A percentile compares a stretch with the other conserved stretches of the same genome.
These are phyloP conservation scores for Ceratocystis ficicola DNA, from an alignment of 2,329 filamentous ascomycete genomes.

Conservation along the genomic window DNA sequence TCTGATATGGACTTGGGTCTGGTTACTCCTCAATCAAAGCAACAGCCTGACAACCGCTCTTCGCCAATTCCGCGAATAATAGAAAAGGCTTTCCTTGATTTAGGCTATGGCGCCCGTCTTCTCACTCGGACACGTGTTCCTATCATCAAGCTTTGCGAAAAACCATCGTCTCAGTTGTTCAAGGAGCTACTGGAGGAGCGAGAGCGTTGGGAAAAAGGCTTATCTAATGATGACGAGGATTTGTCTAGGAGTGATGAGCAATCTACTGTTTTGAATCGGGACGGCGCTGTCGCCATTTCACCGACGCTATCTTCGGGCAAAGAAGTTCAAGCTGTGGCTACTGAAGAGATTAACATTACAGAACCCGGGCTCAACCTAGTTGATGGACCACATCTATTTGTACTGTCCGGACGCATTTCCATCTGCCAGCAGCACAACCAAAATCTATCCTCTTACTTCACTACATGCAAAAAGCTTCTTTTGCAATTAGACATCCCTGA, in stretches of 20 bases:
- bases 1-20: conserved; percentile 85
- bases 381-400: background rate
- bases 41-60: conserved; percentile 41
- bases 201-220: conserved; percentile 56
- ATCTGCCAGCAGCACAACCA: conserved; percentile 17
- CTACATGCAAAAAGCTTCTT: conserved; percentile 18
- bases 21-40: conserved; percentile 49
- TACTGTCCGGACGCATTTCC: conserved; percentile 16
- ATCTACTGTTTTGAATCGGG: background rate
- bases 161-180: conserved; percentile 49
- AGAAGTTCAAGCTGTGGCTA: background rate
- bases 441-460: conserved; percentile 19
- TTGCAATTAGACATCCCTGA: conserved; percentile 17
- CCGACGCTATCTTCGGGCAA: background rate
- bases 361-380: background rate
- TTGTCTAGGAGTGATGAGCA: background rate
- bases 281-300: background rate
- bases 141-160: conserved; percentile 76
- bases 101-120: conserved; percentile 62
- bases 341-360: background rate
- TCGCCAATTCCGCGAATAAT: conserved; percentile 60
- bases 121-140: conserved; percentile 70
- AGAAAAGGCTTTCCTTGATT: conserved; percentile 60
- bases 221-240: conserved; percentile 22
- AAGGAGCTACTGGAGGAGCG: conserved; percentile 52